Evolutionary conservation across 768 basidiomycete genomes (phyloP).

Genomic region (Psilocybe cubensis): DNA sequence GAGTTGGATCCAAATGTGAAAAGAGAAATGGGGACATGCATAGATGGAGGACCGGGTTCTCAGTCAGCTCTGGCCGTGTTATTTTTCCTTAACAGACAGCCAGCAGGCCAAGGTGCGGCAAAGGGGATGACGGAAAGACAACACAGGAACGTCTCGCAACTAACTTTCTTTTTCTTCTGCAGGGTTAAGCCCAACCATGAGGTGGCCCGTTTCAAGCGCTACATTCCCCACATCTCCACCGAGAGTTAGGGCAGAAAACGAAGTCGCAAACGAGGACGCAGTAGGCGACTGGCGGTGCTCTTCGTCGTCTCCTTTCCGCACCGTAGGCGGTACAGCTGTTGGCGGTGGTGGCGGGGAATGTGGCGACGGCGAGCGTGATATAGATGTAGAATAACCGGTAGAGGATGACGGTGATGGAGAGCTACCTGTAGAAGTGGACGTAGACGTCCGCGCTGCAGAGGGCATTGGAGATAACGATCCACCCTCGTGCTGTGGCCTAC

Average conservation of each 20-base stretch:
- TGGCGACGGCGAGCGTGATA: constrained; percentile 54
- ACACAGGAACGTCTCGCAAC: not conserved
- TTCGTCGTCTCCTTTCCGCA: constrained; percentile 17
- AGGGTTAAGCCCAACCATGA: constrained; percentile 11
- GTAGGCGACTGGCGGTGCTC: too few species aligned
- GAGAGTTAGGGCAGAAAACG: constrained; percentile 20
- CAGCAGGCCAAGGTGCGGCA: not conserved
- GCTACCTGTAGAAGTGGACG: constrained; percentile 51
- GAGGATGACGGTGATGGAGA: constrained; percentile 65
- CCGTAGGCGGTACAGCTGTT: constrained; percentile 33
- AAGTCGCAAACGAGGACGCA: constrained; percentile 13
- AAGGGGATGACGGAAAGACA: not conserved
- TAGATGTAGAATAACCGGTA: constrained; percentile 54
- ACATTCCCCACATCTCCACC: constrained; percentile 1
- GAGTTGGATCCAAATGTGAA: too few species aligned
- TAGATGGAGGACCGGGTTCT: too few species aligned
- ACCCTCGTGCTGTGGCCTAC: constrained; percentile 4
- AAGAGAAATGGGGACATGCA: too few species aligned
- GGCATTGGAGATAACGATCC: constrained; percentile 15
- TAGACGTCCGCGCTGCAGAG: constrained; percentile 24
- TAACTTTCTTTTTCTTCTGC: constrained; percentile 14
- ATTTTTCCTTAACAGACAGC: too few species aligned
- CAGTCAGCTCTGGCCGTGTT: too few species aligned
- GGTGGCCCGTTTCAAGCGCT: not conserved
- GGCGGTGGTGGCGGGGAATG: constrained; percentile 35